Evolutionary conservation across 78 protist genomes (phyloP).

Genomic region (Dictyostelium brefeldianum): DNA sequence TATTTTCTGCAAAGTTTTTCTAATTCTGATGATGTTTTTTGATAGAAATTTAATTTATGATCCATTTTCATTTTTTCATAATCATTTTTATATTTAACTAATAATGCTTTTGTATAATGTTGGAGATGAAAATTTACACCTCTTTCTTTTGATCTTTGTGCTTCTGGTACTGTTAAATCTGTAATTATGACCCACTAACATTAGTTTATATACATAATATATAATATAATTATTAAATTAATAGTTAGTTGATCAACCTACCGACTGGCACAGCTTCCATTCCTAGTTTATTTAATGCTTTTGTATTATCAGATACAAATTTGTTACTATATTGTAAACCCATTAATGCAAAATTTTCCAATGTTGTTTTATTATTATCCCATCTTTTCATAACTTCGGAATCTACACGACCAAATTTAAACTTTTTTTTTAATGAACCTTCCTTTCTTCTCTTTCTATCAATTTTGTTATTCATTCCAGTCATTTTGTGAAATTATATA

Average conservation of each 20-base stretch:
- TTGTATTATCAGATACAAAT: not conserved
- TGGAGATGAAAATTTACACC: conserved; percentile 25
- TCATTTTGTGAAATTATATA: not conserved
- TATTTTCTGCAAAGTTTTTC: conserved; percentile 59
- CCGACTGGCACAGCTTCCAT: conserved; percentile 24
- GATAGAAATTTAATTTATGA: conserved; percentile 35
- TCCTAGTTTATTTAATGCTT: conserved; percentile 25
- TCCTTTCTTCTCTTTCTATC: conserved; percentile 13
- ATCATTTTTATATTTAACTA: conserved; percentile 42
- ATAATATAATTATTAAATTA: not conserved
- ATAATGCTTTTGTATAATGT: conserved; percentile 52
- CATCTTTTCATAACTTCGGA: conserved; percentile 44
- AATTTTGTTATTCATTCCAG: conserved; percentile 3
- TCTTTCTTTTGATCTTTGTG: conserved; percentile 14
- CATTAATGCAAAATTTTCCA: conserved; percentile 56
- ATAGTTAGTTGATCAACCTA: not conserved
- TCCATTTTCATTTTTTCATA: conserved; percentile 80
- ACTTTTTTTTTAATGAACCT: not conserved
- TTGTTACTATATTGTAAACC: conserved; percentile 43
- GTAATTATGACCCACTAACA: not conserved
- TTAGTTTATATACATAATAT: too few species aligned
- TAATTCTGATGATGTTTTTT: conserved; percentile 45
- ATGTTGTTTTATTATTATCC: conserved; percentile 43
- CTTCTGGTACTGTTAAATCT: conserved; percentile 32
- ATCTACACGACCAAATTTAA: conserved; percentile 23